Percentiles rank a stretch among this genome's conserved stretches.
phyloP scores from a whole-genome alignment of 2,329 filamentous ascomycete genomes.

The Huntiella savannae region DNA sequence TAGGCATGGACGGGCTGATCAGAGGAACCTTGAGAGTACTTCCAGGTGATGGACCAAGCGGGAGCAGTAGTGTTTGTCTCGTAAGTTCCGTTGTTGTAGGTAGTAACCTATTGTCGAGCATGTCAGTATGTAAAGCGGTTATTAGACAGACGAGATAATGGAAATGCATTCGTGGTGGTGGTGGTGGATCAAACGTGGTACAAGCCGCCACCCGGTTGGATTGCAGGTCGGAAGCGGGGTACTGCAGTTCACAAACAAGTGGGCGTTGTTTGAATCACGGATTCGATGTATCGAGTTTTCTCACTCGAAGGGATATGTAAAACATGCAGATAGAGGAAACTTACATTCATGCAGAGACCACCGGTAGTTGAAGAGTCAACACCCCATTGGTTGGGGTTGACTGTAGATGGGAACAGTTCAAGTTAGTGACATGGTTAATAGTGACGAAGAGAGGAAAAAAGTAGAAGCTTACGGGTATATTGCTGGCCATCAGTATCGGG shows the following conservation, averaged over 20 bases:
- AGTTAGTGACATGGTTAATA: not conserved
- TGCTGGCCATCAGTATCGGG: slow-evolving; percentile 24
- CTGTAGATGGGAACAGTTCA: slow-evolving; percentile 16
- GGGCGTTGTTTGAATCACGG: no score
- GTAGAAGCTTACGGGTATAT: slow-evolving; percentile 26
- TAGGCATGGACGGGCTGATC: slow-evolving; percentile 33
- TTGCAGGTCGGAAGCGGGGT: not conserved
- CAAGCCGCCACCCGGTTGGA: not conserved
- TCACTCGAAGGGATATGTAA: no score
- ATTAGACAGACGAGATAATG: not conserved
- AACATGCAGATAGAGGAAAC: slow-evolving; percentile 14
- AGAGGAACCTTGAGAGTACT: slow-evolving; percentile 24
- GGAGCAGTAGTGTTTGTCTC: slow-evolving; percentile 26
- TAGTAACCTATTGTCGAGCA: slow-evolving; percentile 22
- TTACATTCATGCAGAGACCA: slow-evolving; percentile 32
- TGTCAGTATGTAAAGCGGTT: slow-evolving; percentile 5
- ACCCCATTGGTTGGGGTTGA: slow-evolving; percentile 39
- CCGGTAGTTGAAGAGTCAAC: slow-evolving; percentile 21
- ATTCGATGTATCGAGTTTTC: no score
- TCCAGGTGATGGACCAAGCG: slow-evolving; percentile 33
- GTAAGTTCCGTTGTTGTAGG: slow-evolving; percentile 31
- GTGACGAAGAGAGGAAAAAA: not conserved
- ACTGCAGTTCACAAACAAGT: not conserved
- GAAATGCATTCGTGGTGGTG: slow-evolving; percentile 1
- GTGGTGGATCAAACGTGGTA: not conserved